Percentiles rank a stretch among this genome's conserved stretches.
Evolutionary conservation across 2,329 filamentous ascomycete species (phyloP).

Genomic region (Colletotrichum spinosum): DNA sequence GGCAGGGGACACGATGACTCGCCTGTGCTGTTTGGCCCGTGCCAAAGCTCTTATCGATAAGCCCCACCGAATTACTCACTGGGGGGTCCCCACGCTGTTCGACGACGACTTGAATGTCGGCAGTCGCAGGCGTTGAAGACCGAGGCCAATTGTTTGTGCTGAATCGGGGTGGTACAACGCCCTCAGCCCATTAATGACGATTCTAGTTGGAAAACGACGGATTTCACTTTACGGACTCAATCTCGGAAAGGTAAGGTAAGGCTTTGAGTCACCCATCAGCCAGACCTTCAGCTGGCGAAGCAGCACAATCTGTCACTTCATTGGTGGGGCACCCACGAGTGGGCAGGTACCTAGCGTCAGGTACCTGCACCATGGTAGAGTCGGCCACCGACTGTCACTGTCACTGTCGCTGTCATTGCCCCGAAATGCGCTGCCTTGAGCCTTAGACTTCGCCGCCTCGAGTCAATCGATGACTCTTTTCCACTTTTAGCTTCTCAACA

Average conservation of each 20-base stretch:
- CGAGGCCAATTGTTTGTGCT: too few species aligned
- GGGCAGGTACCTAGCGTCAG: too few species aligned
- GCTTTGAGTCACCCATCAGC: too few species aligned
- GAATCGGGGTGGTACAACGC: too few species aligned
- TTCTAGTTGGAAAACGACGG: too few species aligned
- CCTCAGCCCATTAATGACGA: too few species aligned
- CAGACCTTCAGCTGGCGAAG: constrained; percentile 10
- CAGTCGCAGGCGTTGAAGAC: not conserved
- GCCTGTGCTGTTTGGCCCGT: constrained; percentile 15
- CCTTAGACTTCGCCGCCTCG: constrained; percentile 32
- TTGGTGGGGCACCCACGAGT: not conserved
- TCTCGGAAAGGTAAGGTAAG: too few species aligned
- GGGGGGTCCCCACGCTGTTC: constrained; percentile 23
- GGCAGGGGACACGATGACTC: not conserved
- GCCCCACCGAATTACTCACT: constrained; percentile 35
- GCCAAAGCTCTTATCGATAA: constrained; percentile 40
- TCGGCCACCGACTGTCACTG: constrained; percentile 27
- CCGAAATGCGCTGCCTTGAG: too few species aligned
- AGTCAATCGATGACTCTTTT: constrained; percentile 37
- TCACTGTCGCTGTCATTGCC: too few species aligned
- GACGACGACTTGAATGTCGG: not conserved
- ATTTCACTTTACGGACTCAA: too few species aligned
- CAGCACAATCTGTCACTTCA: constrained; percentile 21
- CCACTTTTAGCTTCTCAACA: not conserved
- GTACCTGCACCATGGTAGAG: not conserved